phyloP scores from a whole-genome alignment of 2,329 filamentous ascomycete genomes.

The Hypoxylon sp. region DNA sequence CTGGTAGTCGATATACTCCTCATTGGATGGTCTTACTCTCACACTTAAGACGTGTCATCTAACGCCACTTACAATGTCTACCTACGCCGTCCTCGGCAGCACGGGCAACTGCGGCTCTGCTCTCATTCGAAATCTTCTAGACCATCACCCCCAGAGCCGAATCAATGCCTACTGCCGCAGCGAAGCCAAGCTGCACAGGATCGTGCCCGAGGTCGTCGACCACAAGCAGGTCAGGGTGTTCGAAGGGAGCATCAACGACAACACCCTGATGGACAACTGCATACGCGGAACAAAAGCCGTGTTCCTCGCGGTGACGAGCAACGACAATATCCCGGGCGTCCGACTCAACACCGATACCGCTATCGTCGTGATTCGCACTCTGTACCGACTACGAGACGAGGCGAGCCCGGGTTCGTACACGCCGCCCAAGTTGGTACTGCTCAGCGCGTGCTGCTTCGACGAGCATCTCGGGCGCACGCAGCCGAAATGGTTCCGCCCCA shows the following conservation, averaged over 20 bases:
- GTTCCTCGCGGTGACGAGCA: constrained; percentile 56
- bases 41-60: neutral
- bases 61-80: constrained; percentile 33
- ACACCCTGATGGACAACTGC: constrained; percentile 53
- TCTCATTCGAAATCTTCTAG: constrained; percentile 56
- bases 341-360: constrained; percentile 54
- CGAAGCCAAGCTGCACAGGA: constrained; percentile 52
- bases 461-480: constrained; percentile 50
- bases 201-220: constrained; percentile 51
- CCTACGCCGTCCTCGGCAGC: constrained; percentile 56
- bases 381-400: constrained; percentile 46
- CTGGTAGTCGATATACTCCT: neutral
- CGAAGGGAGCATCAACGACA: constrained; percentile 56
- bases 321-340: constrained; percentile 59
- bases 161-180: constrained; percentile 61
- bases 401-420: constrained; percentile 15
- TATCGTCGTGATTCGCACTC: constrained; percentile 51
- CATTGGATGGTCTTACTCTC: neutral
- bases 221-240: constrained; percentile 55
- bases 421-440: constrained; percentile 56
- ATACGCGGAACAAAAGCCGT: constrained; percentile 52
- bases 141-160: constrained; percentile 40
- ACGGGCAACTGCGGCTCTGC: constrained; percentile 60
- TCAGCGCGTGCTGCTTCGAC: constrained; percentile 58
- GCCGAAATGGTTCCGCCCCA: constrained; percentile 46